Percentiles rank a stretch among this genome's conserved stretches.
phyloP scores from a whole-genome alignment of 768 basidiomycete genomes.

The Sistotremastrum suecicum region DNA sequence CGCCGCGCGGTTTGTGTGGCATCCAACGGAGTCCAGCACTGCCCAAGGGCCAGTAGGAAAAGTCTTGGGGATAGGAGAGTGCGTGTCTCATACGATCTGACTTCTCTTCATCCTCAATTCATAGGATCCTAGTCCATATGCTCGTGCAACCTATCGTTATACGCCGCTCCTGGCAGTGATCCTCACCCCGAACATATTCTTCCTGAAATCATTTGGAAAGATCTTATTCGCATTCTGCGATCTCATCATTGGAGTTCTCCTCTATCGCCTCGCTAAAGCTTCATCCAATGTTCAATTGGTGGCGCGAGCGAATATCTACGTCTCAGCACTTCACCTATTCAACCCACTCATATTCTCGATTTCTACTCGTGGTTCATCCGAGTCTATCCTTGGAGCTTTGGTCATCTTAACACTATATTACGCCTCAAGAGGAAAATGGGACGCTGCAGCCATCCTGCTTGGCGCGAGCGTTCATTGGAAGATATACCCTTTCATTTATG shows the following conservation, averaged over 20 bases:
- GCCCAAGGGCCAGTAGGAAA: slow-evolving; percentile 48
- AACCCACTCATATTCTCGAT: slow-evolving; percentile 94
- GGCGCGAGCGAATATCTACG: slow-evolving; percentile 37
- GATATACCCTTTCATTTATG: slow-evolving; percentile 91
- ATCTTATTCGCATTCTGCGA: slow-evolving; percentile 77
- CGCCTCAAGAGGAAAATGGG: slow-evolving; percentile 45
- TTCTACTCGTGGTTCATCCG: slow-evolving; percentile 93
- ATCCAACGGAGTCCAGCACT: slow-evolving; percentile 32
- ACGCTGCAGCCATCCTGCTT: slow-evolving; percentile 51
- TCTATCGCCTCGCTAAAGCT: slow-evolving; percentile 26
- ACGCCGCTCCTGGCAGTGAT: slow-evolving; percentile 83
- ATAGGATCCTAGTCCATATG: slow-evolving; percentile 56
- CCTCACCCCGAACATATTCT: slow-evolving; percentile 62
- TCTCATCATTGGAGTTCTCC: slow-evolving; percentile 60
- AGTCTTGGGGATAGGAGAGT: slow-evolving; percentile 56
- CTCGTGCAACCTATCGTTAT: slow-evolving; percentile 87
- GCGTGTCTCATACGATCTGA: slow-evolving; percentile 20
- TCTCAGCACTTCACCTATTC: slow-evolving; percentile 57
- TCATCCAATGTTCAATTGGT: slow-evolving; percentile 2
- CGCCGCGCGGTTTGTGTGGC: slow-evolving; percentile 58
- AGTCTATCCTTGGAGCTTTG: slow-evolving; percentile 69
- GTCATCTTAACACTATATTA: slow-evolving; percentile 58
- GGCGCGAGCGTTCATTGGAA: slow-evolving; percentile 92
- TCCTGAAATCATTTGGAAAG: slow-evolving; percentile 86
- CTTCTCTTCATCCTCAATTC: neutral